Evolutionary conservation across 2,329 filamentous ascomycete species (phyloP).

Genomic region (Clonostachys chloroleuca): DNA sequence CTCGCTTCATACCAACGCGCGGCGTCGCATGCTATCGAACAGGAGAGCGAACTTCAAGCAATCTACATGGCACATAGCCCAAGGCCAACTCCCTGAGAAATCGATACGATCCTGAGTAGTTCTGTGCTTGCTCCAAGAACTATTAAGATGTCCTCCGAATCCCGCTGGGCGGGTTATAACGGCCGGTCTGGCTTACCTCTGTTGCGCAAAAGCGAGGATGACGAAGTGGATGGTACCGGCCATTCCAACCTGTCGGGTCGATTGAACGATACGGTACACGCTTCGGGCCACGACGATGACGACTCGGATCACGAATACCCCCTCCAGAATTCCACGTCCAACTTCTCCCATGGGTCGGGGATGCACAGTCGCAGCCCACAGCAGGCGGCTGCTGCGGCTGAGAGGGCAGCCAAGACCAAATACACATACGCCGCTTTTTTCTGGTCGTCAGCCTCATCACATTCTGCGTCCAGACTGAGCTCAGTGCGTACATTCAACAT

Average conservation of each 20-base stretch:
- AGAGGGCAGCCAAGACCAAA: slow-evolving; percentile 60
- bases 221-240: slow-evolving; percentile 12
- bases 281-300: slow-evolving; percentile 11
- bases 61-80: too few relatives aligned
- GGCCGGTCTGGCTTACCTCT: slow-evolving; percentile 38
- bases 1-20: too few relatives aligned
- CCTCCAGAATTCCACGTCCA: slow-evolving; percentile 1
- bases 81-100: too few relatives aligned
- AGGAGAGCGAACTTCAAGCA: too few relatives aligned
- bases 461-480: slow-evolving; percentile 93
- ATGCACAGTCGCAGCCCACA: slow-evolving; percentile 78
- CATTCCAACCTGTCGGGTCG: slow-evolving; percentile 7
- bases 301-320: slow-evolving; percentile 5
- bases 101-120: too few relatives aligned
- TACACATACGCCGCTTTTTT: slow-evolving; percentile 88
- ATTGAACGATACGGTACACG: slow-evolving; percentile 9
- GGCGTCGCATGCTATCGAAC: too few relatives aligned
- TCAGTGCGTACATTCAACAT: slow-evolving; percentile 91
- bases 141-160: slow-evolving; percentile 33
- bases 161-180: slow-evolving; percentile 32
- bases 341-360: slow-evolving; percentile 47
- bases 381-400: slow-evolving; percentile 17
- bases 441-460: slow-evolving; percentile 76
- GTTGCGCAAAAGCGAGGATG: slow-evolving; percentile 22
- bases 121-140: too few relatives aligned